Base-by-base conservation (phyloP, 176 grass and related monocot genomes). In the Urochloa ruziziensis region DNA sequence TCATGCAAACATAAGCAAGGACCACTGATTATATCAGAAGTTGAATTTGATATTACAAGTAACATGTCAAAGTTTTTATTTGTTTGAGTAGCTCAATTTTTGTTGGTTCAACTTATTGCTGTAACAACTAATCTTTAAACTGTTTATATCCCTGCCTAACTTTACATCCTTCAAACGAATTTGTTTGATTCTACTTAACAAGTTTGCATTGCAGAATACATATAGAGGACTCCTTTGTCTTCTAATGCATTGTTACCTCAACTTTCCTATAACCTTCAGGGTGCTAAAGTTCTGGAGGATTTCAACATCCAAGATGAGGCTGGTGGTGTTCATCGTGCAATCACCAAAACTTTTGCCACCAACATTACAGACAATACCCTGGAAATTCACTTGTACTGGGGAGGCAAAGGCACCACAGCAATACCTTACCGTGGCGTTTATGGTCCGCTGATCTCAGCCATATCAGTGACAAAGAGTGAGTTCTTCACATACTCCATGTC, bases 301-400 rank as follows among this genome's bases (percentile, higher is more conserved):
- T 97, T 94, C 73, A 92, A 97, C 73, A 97, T 97, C 86, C 72
- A 84, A 86, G 80, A 92, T 59, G 88, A 82, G 75, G 85, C 82
- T 39, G 88, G 92, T 30, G 91, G 89, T 52, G 79, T 69, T 70
- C 46, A 75, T 70, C 85, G 83, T 40, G 76, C 35, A 73, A 79
- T 86, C 42, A 77, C 54, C 61, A 80, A 75, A 81, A 86, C 69
- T 37, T 97, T 94, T 66, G 82, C 53, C 34, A 66, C 77, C 48
- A 79, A 68, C 70, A 80, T 94, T 21, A 92, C 77, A 37, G 84
- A 76, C 7, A 90, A 90, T 72, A 94, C 84, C 0, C 80, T 94
- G 66, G 92, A 97, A 92, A 94, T 97, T 53, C 91, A 97, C 78
- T 87, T 97, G 11, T 94, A 94, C 56, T 97, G 94, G 94, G 91